Evolutionary conservation across 768 basidiomycete genomes (phyloP), one percentile per base, ranked within the genome.

Genomic region (Vishniacozyma victoriae): DNA sequence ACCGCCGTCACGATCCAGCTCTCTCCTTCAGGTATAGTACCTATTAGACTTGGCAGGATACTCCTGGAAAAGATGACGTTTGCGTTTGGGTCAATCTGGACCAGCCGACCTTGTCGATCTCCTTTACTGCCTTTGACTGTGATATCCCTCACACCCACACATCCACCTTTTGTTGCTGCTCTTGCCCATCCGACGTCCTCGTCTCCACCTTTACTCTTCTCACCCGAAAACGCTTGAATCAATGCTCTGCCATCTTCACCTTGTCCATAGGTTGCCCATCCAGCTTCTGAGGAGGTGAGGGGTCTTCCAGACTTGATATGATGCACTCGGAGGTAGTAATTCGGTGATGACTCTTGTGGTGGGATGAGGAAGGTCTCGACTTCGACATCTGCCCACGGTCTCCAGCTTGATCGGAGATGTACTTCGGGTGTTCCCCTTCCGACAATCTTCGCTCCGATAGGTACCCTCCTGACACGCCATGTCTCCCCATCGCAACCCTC

Each of bases 321-420:
- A 69, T 86, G 84, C 0, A 84, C 75, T 6, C 84, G 77, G 24
- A 85, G 62, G 60, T 87, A 83, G 83, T 83, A 86, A 16, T 80
- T 72, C 2, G 82, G 80, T 5, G 79, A 74, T 4, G 73, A 78
- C 14, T 62, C 48, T 31, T 77, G 75, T 3, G 85, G 84, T 1
- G 84, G 84, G 5, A 85, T 73, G 14, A 86, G 76, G 81, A 81
- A 84, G 19, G 85, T 86, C 72, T 85, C 84, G 37, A 87, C 80
- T 48, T 78, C 74, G 24, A 84, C 83, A 65, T 80, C 84, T 35
- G 75, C 74, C 83, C 83, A 86, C 13, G 85, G 85, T 58, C 79
- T 78, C 85, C 85, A 87, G 75, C 79, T 79, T 36, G 81, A 80
- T 44, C 79, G 74, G 35, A 87, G 72, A 78, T 80, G 81, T 39